Evolutionary conservation across 805 yeast genomes (phyloP).

Genomic region (Maudiozyma barnettii): DNA sequence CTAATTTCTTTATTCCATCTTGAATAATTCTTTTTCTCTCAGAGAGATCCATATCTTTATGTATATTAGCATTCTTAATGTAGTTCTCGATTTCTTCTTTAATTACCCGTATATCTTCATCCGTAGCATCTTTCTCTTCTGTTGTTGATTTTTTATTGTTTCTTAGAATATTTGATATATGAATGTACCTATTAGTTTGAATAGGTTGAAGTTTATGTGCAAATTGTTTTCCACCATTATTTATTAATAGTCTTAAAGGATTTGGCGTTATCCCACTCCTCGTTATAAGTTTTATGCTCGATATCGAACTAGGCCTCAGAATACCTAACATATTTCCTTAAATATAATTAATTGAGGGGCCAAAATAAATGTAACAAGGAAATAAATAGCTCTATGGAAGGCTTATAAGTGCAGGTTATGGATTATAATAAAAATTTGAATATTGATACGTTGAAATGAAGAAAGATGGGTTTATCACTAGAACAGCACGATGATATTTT

Average conservation of each 20-base stretch:
- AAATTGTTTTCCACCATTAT: no score
- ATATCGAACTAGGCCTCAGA: background rate
- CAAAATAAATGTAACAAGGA: no score
- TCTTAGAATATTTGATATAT: background rate
- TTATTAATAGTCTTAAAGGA: background rate
- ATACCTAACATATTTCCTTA: background rate
- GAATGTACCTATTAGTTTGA: background rate
- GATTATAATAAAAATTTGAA: no score
- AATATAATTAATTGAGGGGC: no score
- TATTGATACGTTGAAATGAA: no score
- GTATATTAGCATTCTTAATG: constrained; percentile 14
- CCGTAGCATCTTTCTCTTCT: constrained; percentile 12
- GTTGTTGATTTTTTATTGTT: background rate
- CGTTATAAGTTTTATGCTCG: background rate
- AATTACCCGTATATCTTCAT: constrained; percentile 18
- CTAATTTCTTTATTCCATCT: constrained; percentile 17
- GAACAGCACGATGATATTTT: no score
- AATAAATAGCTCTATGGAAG: no score
- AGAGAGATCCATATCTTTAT: constrained; percentile 10
- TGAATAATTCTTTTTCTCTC: constrained; percentile 17
- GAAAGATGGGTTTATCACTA: no score
- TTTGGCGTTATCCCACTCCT: background rate
- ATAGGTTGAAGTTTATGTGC: no score
- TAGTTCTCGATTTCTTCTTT: constrained; percentile 19
- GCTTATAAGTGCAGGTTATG: no score